Evolutionary conservation across 352 stramenopile genomes (phyloP).

Genomic region (Pythium angustatum): DNA sequence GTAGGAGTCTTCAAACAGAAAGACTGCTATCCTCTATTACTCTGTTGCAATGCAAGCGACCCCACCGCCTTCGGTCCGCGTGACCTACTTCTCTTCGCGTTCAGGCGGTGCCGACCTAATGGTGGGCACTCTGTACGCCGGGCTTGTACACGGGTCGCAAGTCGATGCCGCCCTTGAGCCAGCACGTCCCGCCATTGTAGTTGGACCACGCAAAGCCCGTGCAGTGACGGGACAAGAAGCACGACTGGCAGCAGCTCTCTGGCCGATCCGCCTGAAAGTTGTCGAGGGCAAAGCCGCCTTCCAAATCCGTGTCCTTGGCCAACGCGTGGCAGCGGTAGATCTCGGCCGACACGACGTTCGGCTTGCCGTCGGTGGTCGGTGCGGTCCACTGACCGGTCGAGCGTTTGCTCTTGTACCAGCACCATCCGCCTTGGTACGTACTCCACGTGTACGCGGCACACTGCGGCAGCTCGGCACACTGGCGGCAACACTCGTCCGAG

Average conservation of each 20-base stretch:
- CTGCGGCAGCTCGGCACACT: background rate
- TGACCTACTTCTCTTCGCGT: background rate
- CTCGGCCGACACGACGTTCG: slow-evolving; percentile 3
- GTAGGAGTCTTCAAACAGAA: no score
- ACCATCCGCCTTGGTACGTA: slow-evolving; percentile 28
- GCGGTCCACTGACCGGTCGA: background rate
- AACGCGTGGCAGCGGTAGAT: background rate
- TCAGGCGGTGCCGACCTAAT: no score
- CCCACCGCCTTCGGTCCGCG: no score
- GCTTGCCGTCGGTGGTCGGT: background rate
- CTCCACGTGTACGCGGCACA: slow-evolving; percentile 26
- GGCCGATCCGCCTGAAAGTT: background rate
- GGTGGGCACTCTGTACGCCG: background rate
- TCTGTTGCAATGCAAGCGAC: no score
- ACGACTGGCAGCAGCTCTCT: background rate
- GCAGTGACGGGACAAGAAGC: background rate
- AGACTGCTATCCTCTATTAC: no score
- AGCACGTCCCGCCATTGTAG: slow-evolving; percentile 49
- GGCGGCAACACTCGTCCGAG: slow-evolving; percentile 7
- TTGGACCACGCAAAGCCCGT: background rate
- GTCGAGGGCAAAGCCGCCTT: background rate
- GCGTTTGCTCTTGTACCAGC: slow-evolving; percentile 20
- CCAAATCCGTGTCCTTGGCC: slow-evolving; percentile 4
- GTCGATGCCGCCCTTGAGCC: slow-evolving; percentile 35
- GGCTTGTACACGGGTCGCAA: background rate